phyloP scores from a whole-genome alignment of 1,284 basidiomycete species.

The Sphaerobolus stellatus region DNA sequence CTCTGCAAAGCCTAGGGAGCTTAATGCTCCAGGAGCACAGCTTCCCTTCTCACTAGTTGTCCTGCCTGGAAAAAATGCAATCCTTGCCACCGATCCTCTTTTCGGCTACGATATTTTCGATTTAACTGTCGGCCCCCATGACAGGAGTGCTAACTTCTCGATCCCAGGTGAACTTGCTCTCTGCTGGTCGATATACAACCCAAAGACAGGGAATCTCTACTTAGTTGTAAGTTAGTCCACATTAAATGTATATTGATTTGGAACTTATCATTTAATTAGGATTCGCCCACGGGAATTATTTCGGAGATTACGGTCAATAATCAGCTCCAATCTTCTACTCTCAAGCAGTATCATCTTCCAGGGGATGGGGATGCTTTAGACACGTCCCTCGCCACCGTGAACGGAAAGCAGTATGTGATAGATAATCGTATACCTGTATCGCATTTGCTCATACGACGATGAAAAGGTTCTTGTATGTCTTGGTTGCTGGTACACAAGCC shows the following conservation, averaged over 20 bases:
- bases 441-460: background rate
- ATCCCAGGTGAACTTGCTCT: slow-evolving; percentile 44
- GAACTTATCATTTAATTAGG: slow-evolving; percentile 21
- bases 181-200: slow-evolving; percentile 50
- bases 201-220: slow-evolving; percentile 48
- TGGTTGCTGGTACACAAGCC: slow-evolving; percentile 40
- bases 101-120: slow-evolving; percentile 33
- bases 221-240: slow-evolving; percentile 32
- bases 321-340: slow-evolving; percentile 43
- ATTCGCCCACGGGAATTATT: slow-evolving; percentile 41
- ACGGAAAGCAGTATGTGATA: slow-evolving; percentile 42
- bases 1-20: slow-evolving; percentile 25
- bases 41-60: slow-evolving; percentile 33
- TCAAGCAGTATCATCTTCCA: slow-evolving; percentile 46
- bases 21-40: slow-evolving; percentile 25
- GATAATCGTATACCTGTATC: background rate
- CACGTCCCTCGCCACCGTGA: slow-evolving; percentile 43
- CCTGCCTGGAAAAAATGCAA: slow-evolving; percentile 31
- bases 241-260: slow-evolving; percentile 1
- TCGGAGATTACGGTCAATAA: slow-evolving; percentile 46
- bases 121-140: slow-evolving; percentile 16
- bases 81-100: slow-evolving; percentile 33
- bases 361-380: slow-evolving; percentile 44
- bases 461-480: slow-evolving; percentile 44
- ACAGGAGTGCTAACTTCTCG: slow-evolving; percentile 27